These are phyloP conservation scores for Geotrichum phurueaensis DNA, from an alignment of 1,139 yeast genomes.

Conservation along the genomic window DNA sequence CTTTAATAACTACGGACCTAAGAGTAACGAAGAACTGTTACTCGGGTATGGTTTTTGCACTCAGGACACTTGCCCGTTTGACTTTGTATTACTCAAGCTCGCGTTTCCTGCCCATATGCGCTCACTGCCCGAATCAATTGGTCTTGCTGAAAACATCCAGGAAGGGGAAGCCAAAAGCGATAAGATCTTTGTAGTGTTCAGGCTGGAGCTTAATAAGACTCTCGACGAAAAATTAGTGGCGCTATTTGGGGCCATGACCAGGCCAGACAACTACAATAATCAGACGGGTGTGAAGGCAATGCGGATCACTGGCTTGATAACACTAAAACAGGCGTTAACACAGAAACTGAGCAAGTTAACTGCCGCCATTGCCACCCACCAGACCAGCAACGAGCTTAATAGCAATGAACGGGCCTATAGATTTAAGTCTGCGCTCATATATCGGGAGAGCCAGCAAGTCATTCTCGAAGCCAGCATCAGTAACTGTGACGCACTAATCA, in stretches of 20 bases:
- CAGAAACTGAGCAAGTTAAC: constrained; percentile 5
- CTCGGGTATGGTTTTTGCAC: constrained; percentile 59
- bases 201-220: not conserved
- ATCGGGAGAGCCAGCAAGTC: constrained; percentile 4
- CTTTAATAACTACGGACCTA: constrained; percentile 78
- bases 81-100: constrained; percentile 50
- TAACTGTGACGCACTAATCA: not conserved
- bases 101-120: constrained; percentile 6
- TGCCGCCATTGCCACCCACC: not conserved
- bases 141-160: not conserved
- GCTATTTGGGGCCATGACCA: constrained; percentile 5
- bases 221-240: constrained; percentile 6
- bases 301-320: constrained; percentile 1
- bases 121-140: not conserved
- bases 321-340: constrained; percentile 2
- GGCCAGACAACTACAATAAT: not conserved
- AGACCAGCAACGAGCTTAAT: not conserved
- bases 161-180: not conserved
- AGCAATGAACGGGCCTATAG: not conserved
- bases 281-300: not conserved
- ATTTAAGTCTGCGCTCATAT: not conserved
- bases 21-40: constrained; percentile 70
- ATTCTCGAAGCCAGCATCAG: not conserved
- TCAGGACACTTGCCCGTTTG: constrained; percentile 50
- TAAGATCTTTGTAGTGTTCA: constrained; percentile 1